Evolutionary conservation across 331 rosid species (phyloP).

Genomic region (Saraca asoca): DNA sequence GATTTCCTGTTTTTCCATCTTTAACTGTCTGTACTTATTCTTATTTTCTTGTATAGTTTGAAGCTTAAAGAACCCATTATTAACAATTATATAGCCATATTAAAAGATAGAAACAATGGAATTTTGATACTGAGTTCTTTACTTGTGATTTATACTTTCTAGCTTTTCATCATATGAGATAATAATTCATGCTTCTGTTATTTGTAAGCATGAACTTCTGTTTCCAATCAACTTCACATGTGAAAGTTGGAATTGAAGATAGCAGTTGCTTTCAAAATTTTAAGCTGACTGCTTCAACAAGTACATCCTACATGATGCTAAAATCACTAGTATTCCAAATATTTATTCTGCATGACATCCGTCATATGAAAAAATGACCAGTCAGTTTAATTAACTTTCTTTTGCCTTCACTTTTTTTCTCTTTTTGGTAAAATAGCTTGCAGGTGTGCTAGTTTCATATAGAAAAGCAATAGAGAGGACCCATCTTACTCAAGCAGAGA

Average conservation of each 20-base stretch:
- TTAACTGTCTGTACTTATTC: not conserved
- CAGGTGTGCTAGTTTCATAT: constrained; percentile 31
- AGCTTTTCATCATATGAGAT: not conserved
- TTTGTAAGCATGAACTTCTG: not conserved
- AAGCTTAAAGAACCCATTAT: too few species aligned
- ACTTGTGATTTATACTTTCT: not conserved
- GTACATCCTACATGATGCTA: not conserved
- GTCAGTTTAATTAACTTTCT: not conserved
- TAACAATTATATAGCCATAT: too few species aligned
- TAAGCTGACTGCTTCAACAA: not conserved
- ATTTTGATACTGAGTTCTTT: not conserved
- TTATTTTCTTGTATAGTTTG: not conserved
- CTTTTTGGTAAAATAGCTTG: not conserved
- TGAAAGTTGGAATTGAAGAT: not conserved
- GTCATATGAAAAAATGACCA: not conserved
- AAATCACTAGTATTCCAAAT: not conserved
- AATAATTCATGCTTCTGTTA: not conserved
- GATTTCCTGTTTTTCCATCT: not conserved
- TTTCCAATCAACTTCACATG: not conserved
- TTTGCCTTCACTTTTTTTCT: not conserved
- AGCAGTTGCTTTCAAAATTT: not conserved
- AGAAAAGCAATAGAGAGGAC: constrained; percentile 15
- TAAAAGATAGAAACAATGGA: not conserved
- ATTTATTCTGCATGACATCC: too few species aligned
- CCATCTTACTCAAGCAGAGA: constrained; percentile 15